Percentiles rank a stretch among this genome's conserved stretches.
Evolutionary conservation across 2,329 filamentous ascomycete genomes (phyloP).

Genomic region (Bipolaris sorokiniana): DNA sequence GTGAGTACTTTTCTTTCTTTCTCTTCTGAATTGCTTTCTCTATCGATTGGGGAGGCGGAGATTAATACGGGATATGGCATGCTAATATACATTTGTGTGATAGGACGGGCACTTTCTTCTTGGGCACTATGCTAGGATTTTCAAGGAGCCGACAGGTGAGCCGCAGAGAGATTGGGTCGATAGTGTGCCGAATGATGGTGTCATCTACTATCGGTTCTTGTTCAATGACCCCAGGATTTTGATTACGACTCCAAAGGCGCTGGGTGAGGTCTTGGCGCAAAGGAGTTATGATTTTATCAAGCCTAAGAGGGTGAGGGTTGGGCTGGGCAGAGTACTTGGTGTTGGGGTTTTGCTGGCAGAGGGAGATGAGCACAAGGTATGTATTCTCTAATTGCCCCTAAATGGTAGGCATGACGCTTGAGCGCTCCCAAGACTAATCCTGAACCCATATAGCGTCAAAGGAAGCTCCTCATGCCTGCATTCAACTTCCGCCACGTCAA

Average conservation of each 20-base stretch:
- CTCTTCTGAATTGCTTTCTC: not conserved
- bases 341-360: conserved; percentile 79
- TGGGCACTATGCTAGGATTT: conserved; percentile 53
- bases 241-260: conserved; percentile 54
- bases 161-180: conserved; percentile 59
- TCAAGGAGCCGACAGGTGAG: conserved; percentile 52
- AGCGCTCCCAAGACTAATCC: not conserved
- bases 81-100: not conserved
- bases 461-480: conserved; percentile 57
- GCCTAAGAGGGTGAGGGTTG: conserved; percentile 54
- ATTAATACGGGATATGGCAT: not conserved
- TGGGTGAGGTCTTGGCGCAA: conserved; percentile 58
- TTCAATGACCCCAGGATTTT: conserved; percentile 56
- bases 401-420: too few species aligned
- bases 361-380: conserved; percentile 83
- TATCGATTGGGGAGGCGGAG: not conserved
- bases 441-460: conserved; percentile 45
- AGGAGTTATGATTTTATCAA: conserved; percentile 61
- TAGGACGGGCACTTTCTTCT: conserved; percentile 45
- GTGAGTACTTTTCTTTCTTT: conserved; percentile 43
- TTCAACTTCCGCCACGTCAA: conserved; percentile 60
- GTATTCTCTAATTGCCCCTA: not conserved
- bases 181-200: conserved; percentile 60
- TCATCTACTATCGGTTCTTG: conserved; percentile 59
- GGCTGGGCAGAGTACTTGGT: conserved; percentile 70